Evolutionary conservation across 2,329 filamentous ascomycete species (phyloP), one percentile per base, ranked within the genome.

Genomic region (Colletotrichum sp.): DNA sequence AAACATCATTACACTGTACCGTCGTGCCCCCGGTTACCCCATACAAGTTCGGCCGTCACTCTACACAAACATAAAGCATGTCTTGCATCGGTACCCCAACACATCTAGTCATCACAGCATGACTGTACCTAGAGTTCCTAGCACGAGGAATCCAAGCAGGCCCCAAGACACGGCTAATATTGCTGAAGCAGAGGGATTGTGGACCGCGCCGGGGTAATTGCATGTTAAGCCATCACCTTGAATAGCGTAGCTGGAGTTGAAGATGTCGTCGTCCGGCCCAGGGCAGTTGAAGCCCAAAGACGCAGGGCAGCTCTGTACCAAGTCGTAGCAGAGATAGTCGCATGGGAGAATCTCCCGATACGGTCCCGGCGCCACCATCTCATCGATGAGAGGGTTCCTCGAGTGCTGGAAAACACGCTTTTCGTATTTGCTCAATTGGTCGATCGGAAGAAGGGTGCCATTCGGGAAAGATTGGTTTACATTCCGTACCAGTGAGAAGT

Each of bases 321-420:
- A 89, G 70, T 93, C 92, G 82, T 96, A 97, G 86, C 97, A 99
- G 67, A 98, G 86, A 78, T 98, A 94, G 77, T 95, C 91, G 81
- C 96, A 99, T 0, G 97, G 97, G 11, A 98, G 87, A 25, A 99
- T 88, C 86, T 99, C 97, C 82, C 96, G 98, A 86, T 99, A 99
- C 1, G 97, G 97, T 0, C 97, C 97, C 0, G 97, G 96, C 77
- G 89, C 85, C 75, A 99, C 92, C 1, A 86, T 79, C 3, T 87
- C 80, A 81, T 98, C 96, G 79, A 99, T 97, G 64, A 91, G 86
- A 1, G 89, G 82, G 80, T 95, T 96, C 22, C 96, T 91, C 15
- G 93, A 95, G 11, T 86, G 84, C 72, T 90, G 92, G 69, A 85
- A 87, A 6, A 89, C 86, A 25, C 79, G 83, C 13, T 83, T 78